A percentile compares a stretch with the other conserved stretches of the same genome.
Conservation (phyloP, 2,329 filamentous ascomycete species). For the Corinectria fuckeliana region DNA sequence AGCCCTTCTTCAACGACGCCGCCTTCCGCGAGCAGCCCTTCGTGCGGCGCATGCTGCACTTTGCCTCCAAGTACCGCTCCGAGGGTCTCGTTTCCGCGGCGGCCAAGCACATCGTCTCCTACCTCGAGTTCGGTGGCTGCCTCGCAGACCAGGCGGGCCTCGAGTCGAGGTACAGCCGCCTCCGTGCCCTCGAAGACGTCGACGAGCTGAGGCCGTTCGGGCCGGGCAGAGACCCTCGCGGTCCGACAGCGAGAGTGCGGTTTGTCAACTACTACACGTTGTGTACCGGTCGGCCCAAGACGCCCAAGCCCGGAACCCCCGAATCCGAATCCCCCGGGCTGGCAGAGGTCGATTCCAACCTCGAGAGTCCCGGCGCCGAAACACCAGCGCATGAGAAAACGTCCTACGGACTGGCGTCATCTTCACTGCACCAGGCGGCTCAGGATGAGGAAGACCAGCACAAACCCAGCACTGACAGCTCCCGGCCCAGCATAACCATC, state of each 20-base stretch:
- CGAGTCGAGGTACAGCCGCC: slow-evolving; percentile 69
- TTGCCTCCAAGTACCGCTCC: slow-evolving; percentile 78
- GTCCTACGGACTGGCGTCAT: slow-evolving; percentile 5
- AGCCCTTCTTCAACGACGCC: slow-evolving; percentile 77
- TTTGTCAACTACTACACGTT: slow-evolving; percentile 93
- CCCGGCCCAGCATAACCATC: slow-evolving; percentile 26
- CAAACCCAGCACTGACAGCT: slow-evolving; percentile 8
- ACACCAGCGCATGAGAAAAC: not conserved
- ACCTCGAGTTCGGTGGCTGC: slow-evolving; percentile 82
- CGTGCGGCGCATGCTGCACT: slow-evolving; percentile 73
- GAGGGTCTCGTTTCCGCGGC: slow-evolving; percentile 75
- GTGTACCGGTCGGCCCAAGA: slow-evolving; percentile 75
- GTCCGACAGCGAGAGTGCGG: slow-evolving; percentile 62
- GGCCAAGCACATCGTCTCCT: slow-evolving; percentile 76
- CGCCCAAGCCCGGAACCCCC: slow-evolving; percentile 25
- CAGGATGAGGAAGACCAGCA: slow-evolving; percentile 7
- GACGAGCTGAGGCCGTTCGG: slow-evolving; percentile 56
- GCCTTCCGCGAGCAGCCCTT: slow-evolving; percentile 72
- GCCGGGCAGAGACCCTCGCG: slow-evolving; percentile 19
- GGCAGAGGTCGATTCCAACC: not conserved
- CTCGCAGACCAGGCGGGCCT: slow-evolving; percentile 78
- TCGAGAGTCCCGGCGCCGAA: not conserved
- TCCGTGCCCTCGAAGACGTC: slow-evolving; percentile 75
- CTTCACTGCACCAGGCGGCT: slow-evolving; percentile 2
- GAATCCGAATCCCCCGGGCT: slow-evolving; percentile 7